Percentiles rank a stretch among this genome's conserved stretches.
phyloP scores from a whole-genome alignment of 2,329 filamentous ascomycete genomes.

The Botryotinia calthae region DNA sequence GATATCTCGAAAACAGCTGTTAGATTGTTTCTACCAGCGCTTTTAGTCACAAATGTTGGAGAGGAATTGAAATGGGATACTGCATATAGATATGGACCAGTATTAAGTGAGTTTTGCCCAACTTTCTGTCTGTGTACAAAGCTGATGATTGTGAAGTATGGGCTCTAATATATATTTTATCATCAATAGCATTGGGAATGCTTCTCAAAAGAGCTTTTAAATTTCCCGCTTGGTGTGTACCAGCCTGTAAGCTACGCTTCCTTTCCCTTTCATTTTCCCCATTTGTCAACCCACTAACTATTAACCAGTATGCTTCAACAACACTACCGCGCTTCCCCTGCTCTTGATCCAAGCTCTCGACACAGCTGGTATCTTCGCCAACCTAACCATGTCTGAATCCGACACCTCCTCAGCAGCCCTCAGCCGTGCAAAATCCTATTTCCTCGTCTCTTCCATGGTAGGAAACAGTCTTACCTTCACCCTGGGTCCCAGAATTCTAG shows the following conservation, averaged over 20 bases:
- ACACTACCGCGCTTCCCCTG: slow-evolving; percentile 48
- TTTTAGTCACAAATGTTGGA: slow-evolving; percentile 48
- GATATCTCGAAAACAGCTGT: slow-evolving; percentile 48
- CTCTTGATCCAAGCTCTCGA: slow-evolving; percentile 43
- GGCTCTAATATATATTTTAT: slow-evolving; percentile 43
- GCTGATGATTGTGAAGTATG: slow-evolving; percentile 35
- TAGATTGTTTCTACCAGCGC: slow-evolving; percentile 47
- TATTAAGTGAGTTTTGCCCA: slow-evolving; percentile 31
- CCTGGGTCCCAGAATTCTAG: slow-evolving; percentile 57
- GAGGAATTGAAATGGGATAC: slow-evolving; percentile 42
- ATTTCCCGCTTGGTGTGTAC: slow-evolving; percentile 47
- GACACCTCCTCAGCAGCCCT: slow-evolving; percentile 49
- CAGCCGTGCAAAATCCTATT: slow-evolving; percentile 61
- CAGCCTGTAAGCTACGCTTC: slow-evolving; percentile 42
- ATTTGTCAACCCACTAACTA: not conserved
- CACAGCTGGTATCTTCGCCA: slow-evolving; percentile 51
- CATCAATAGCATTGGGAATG: slow-evolving; percentile 45
- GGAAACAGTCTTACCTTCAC: slow-evolving; percentile 63
- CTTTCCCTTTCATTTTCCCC: too few relatives aligned
- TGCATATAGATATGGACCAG: slow-evolving; percentile 40
- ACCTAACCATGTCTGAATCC: slow-evolving; percentile 43
- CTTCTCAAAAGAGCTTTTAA: slow-evolving; percentile 40
- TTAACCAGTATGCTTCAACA: slow-evolving; percentile 41
- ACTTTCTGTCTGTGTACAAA: not conserved
- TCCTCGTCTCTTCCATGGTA: slow-evolving; percentile 58